phyloP scores from a whole-genome alignment of 805 yeast genomes.

The Metschnikowia lochheadii region DNA sequence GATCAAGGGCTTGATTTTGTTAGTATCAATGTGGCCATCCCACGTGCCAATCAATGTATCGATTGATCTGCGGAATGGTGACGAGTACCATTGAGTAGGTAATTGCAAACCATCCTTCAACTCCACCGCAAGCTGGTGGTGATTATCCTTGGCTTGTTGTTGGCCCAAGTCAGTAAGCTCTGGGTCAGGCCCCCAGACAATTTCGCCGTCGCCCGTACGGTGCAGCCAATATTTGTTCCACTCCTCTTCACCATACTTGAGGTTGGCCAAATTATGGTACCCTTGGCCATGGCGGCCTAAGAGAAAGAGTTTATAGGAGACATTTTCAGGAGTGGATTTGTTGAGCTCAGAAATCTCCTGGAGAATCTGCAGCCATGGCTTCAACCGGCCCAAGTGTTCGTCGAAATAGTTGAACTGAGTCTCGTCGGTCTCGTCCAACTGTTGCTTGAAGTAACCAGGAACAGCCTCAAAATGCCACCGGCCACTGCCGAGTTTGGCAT shows the following conservation, averaged over 20 bases:
- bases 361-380: slow-evolving; percentile 21
- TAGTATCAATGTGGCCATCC: slow-evolving; percentile 28
- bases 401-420: slow-evolving; percentile 38
- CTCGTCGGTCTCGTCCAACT: slow-evolving; percentile 38
- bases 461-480: slow-evolving; percentile 43
- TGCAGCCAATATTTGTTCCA: slow-evolving; percentile 48
- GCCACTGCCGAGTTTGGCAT: slow-evolving; percentile 9
- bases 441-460: slow-evolving; percentile 43
- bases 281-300: slow-evolving; percentile 56
- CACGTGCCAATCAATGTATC: slow-evolving; percentile 49
- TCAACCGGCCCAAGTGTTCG: slow-evolving; percentile 41
- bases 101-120: slow-evolving; percentile 22
- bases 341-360: slow-evolving; percentile 35
- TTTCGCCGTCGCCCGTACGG: slow-evolving; percentile 42
- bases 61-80: slow-evolving; percentile 51
- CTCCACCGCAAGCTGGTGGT: slow-evolving; percentile 37
- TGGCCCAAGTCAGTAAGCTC: slow-evolving; percentile 45
- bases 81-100: slow-evolving; percentile 42
- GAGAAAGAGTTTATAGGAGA: slow-evolving; percentile 42
- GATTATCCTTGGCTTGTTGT: slow-evolving; percentile 43
- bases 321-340: slow-evolving; percentile 21
- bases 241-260: slow-evolving; percentile 40
- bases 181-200: slow-evolving; percentile 52
- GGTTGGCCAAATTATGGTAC: slow-evolving; percentile 46
- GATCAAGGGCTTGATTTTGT: slow-evolving; percentile 32